Base-by-base conservation (phyloP, 306 rosid genomes). In the Rosa lucieae region DNA sequence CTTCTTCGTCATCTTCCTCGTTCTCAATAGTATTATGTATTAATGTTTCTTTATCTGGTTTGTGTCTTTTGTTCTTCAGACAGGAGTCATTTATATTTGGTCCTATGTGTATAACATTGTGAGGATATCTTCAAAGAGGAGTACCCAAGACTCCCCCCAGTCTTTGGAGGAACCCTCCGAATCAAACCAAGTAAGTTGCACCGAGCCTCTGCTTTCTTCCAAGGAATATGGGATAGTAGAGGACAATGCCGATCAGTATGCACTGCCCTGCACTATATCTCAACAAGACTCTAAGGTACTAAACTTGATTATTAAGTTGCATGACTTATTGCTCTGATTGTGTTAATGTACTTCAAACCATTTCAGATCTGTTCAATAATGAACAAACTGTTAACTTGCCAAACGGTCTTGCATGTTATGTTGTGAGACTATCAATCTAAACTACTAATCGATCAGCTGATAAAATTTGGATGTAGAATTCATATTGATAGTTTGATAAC, bases 51-150 rank as follows among this genome's bases (percentile, higher is more conserved):
- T 43, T 59, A 56, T 55, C 20, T 48, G 1, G n/a, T 44, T 7
- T 49, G n/a, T 48, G 29, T 18, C n/a, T 76, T 11, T 58, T 66
- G 44, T 68, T n/a, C n/a, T 84, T 81, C 87, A 94, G 98, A 77
- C 82, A 46, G 94, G 97, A 86, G 84, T 92, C 79, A 7, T 92
- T 72, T 90, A 37, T 67, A 75, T 94, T 76, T 94, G 97, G 98
- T 84, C 92, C 20, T 94, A 88, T 52, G 97, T 92, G 44, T 94
- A 89, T 86, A 94, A 92, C 85, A 86, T 94, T 56, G 90, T 94
- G 82, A 48, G 97, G 76, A 62, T 94, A 75, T 92, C 88, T 29
- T 78, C 96, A 75, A 85, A 32, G n/a, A 67, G 53, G 67, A 56
- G 48, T 66, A 75, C 48, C 13, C 82, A 52, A 71, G 85, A 81